phyloP scores from a whole-genome alignment of 345 rosid genomes.

The Citrus glauca region DNA sequence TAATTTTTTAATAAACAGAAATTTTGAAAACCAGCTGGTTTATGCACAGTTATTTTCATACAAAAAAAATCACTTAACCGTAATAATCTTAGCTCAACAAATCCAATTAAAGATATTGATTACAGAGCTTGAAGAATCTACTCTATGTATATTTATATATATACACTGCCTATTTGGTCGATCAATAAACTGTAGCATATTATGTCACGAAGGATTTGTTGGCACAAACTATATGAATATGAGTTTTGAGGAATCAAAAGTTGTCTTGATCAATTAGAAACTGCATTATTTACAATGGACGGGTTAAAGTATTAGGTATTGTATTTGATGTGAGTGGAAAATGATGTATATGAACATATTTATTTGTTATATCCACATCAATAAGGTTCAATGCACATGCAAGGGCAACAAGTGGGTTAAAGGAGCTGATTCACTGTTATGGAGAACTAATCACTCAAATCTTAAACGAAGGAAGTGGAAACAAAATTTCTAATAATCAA shows the following conservation, averaged over 20 bases:
- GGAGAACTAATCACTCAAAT: not conserved
- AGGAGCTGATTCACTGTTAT: not conserved
- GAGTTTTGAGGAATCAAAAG: not conserved
- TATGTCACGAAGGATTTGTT: not conserved
- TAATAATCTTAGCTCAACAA: not conserved
- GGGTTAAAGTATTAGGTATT: not conserved
- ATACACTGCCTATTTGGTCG: not conserved
- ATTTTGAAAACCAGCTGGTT: not conserved
- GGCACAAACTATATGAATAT: not conserved
- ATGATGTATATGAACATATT: not conserved
- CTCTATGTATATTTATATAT: too few relatives aligned
- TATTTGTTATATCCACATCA: not conserved
- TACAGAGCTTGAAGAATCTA: too few relatives aligned
- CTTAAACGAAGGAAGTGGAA: not conserved
- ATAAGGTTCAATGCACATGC: not conserved
- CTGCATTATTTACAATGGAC: not conserved
- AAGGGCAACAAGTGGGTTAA: not conserved
- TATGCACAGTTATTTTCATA: not conserved
- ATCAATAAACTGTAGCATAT: not conserved
- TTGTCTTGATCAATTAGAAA: not conserved
- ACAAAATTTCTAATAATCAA: not conserved
- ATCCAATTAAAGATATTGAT: not conserved
- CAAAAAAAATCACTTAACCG: not conserved
- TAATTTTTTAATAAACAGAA: not conserved
- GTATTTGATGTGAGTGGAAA: not conserved